Evolutionary conservation across 2,329 filamentous ascomycete genomes (phyloP).

Genomic region (Pseudonectria buxi): DNA sequence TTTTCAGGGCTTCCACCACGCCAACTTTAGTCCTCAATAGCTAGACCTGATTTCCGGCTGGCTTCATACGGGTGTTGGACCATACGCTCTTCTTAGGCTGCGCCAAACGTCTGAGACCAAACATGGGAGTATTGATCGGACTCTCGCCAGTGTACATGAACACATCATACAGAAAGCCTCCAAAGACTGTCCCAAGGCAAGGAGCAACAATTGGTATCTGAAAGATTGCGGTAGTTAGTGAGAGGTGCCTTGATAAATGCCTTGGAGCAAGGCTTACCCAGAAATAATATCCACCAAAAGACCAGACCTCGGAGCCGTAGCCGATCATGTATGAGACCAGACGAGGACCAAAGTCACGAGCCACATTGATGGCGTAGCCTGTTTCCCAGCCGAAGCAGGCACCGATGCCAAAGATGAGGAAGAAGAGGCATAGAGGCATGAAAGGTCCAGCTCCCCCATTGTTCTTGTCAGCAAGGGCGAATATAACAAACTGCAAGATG

Average conservation of each 20-base stretch:
- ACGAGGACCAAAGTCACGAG: conserved; percentile 64
- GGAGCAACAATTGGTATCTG: conserved; percentile 67
- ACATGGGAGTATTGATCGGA: conserved; percentile 60
- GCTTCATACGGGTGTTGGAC: conserved; percentile 28
- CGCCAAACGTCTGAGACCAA: conserved; percentile 52
- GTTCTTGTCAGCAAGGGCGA: conserved; percentile 55
- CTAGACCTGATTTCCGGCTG: conserved; percentile 18
- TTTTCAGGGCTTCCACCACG: too few species aligned
- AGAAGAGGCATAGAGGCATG: conserved; percentile 58
- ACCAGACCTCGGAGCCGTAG: conserved; percentile 62
- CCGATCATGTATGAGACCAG: conserved; percentile 61
- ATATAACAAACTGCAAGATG: conserved; percentile 65
- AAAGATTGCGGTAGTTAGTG: conserved; percentile 3
- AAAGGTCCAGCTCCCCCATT: conserved; percentile 50
- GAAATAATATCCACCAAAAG: conserved; percentile 63
- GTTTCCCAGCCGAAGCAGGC: conserved; percentile 72
- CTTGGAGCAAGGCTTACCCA: conserved; percentile 43
- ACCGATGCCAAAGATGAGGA: conserved; percentile 67
- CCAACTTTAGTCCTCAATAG: too few species aligned
- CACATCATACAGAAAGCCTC: conserved; percentile 60
- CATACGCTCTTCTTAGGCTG: conserved; percentile 28
- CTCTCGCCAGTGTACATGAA: conserved; percentile 65
- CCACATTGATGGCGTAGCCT: conserved; percentile 68
- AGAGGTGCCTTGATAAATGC: conserved; percentile 3
- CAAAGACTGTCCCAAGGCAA: conserved; percentile 57